Base-by-base conservation (phyloP, 371 early-diverging fungal species). In the Mucor lusitanicus region DNA sequence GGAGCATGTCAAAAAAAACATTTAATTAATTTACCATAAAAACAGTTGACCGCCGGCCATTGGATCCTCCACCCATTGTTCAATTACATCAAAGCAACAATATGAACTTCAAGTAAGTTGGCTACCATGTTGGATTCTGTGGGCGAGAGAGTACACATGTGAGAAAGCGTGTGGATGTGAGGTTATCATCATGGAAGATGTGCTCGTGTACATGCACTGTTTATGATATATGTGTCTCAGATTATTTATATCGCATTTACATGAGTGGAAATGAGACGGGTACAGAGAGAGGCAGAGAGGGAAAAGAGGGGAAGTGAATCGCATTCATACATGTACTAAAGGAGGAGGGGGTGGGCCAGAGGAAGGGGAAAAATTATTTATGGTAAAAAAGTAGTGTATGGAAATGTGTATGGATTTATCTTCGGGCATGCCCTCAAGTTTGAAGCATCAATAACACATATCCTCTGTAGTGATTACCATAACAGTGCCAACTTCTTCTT, bases 61-160 rank as follows among this genome's bases (percentile, higher is more conserved):
- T 83, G n/a, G 83, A 83, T 65, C 83, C 83, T 44, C 83, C 84
- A 25, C 81, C 81, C 28, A 81, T 84, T 46, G 74, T 84, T 44
- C 81, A 83, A 50, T 61, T 81, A 13, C 59, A 58, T 33, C 75
- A 63, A 48, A 70, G 44, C 21, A 46, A 56, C 37, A 58, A 55
- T 17, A 63, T 59, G 35, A 57, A 65, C 17, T 69, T 69, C 62
- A 69, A 70, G 67, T 73, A 74, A 72, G 53, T 50, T 50, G 23
- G 23, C 44, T 37, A 37, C 13, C 37, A 37, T n/a, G 58, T 55
- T 60, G 57, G 17, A 56, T 56, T 17, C 30, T n/a, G 23, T 59
- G 37, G 11, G 37, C 13, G 59, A 19, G 17, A 58, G 58, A 37
- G 15, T 7, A 19, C 21, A n/a, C 37, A 55, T 17, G 55, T 30